Conservation (phyloP, 495 filamentous ascomycete species). For the Tuber microsphaerosporum region DNA sequence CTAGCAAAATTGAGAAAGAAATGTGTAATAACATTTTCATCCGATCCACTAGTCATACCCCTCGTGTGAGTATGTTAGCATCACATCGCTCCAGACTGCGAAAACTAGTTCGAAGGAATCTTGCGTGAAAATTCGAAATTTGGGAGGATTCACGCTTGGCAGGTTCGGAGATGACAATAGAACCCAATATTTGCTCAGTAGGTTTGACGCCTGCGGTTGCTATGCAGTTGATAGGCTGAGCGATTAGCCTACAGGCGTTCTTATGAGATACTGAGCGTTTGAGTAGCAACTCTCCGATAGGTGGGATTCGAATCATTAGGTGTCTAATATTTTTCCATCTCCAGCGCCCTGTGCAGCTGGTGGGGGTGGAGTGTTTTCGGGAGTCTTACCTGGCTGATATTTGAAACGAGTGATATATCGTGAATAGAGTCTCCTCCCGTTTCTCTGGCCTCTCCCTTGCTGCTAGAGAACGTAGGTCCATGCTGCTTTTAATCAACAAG, state of each 20-base stretch:
- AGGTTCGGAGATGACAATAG: too few species aligned
- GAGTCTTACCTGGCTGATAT: not conserved
- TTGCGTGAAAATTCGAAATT: not conserved
- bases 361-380: not conserved
- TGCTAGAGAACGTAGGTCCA: not conserved
- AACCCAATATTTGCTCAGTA: not conserved
- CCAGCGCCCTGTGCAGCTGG: not conserved
- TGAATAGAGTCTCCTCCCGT: not conserved
- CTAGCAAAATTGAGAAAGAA: not conserved
- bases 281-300: not conserved
- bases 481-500: not conserved
- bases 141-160: too few species aligned
- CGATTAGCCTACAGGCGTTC: not conserved
- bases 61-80: not conserved
- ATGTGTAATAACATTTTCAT: not conserved
- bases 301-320: not conserved
- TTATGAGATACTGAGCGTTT: not conserved
- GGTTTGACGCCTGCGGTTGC: not conserved
- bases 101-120: not conserved
- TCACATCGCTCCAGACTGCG: not conserved
- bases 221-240: not conserved
- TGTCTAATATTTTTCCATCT: not conserved
- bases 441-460: not conserved
- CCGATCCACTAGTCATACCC: not conserved
- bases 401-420: not conserved